phyloP scores from a whole-genome alignment of 2,329 filamentous ascomycete species.

The Aureobasidium leucospermi region DNA sequence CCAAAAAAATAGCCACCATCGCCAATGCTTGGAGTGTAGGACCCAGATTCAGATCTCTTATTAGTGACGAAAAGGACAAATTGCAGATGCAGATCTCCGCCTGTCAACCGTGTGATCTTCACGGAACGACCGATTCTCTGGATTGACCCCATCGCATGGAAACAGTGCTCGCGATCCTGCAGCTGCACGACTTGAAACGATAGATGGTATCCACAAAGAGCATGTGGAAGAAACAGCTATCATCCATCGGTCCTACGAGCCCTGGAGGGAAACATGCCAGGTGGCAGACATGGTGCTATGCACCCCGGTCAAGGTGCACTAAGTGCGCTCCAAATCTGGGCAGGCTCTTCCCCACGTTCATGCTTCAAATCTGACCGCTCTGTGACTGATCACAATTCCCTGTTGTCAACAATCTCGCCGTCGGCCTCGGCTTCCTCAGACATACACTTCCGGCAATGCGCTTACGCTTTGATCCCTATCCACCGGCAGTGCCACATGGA shows the following conservation, averaged over 20 bases:
- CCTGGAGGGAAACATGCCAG: not conserved
- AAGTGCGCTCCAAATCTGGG: not conserved
- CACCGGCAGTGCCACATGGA: slow-evolving; percentile 5
- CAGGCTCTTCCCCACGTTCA: not conserved
- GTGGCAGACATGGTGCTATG: not conserved
- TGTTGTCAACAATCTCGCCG: not conserved
- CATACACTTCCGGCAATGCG: slow-evolving; percentile 3
- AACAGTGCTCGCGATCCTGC: not conserved
- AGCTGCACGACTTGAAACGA: not conserved
- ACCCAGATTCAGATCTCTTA: not conserved
- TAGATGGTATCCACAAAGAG: not conserved
- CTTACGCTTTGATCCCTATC: slow-evolving; percentile 7
- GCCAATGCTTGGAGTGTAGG: not conserved
- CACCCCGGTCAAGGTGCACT: not conserved
- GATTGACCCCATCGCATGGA: not conserved
- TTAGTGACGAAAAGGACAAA: slow-evolving; percentile 2
- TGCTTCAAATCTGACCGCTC: not conserved
- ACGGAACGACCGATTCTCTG: slow-evolving; percentile 1
- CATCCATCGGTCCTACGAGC: not conserved
- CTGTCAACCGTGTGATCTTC: slow-evolving; percentile 12
- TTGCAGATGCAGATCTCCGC: slow-evolving; percentile 13
- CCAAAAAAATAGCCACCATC: not conserved
- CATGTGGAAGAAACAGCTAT: not conserved
- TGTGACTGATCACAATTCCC: slow-evolving; percentile 3
- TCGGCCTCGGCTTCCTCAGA: not conserved